Evolutionary conservation across 202 grass and related monocot species (phyloP).

Genomic region (Schoenoplectus tabernaemontani): DNA sequence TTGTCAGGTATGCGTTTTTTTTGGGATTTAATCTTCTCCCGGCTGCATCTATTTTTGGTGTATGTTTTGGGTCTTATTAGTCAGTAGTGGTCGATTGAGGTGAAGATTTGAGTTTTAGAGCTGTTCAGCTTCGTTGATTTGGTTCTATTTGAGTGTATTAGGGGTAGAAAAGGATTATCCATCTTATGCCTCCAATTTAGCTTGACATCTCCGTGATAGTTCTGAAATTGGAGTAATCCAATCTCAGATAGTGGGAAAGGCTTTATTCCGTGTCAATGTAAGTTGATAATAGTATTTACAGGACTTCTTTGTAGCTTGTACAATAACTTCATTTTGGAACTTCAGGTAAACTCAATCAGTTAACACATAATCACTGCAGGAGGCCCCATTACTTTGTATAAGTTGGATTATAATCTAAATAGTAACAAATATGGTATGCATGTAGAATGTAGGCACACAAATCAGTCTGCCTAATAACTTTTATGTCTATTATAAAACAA

Average conservation of each 20-base stretch:
- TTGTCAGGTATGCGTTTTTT: neutral
- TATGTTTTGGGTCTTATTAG: neutral
- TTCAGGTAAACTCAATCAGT: neutral
- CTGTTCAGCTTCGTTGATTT: neutral
- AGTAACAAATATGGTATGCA: neutral
- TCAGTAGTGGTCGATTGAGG: neutral
- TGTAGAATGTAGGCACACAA: neutral
- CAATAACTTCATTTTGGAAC: neutral
- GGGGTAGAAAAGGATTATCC: neutral
- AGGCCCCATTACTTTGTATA: neutral
- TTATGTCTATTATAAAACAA: neutral
- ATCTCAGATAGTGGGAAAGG: neutral
- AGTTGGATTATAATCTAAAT: neutral
- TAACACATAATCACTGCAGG: neutral
- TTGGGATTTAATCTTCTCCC: neutral
- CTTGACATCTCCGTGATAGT: neutral
- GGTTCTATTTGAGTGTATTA: neutral
- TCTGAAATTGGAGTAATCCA: neutral
- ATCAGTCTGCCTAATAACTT: neutral
- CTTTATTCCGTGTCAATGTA: slow-evolving; percentile 1
- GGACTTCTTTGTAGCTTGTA: neutral
- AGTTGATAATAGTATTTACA: neutral
- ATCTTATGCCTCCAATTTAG: neutral
- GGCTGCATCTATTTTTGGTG: neutral
- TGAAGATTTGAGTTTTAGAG: neutral